Evolutionary conservation across 768 basidiomycete species (phyloP).

Genomic region (Clitopilus passeckerianus): DNA sequence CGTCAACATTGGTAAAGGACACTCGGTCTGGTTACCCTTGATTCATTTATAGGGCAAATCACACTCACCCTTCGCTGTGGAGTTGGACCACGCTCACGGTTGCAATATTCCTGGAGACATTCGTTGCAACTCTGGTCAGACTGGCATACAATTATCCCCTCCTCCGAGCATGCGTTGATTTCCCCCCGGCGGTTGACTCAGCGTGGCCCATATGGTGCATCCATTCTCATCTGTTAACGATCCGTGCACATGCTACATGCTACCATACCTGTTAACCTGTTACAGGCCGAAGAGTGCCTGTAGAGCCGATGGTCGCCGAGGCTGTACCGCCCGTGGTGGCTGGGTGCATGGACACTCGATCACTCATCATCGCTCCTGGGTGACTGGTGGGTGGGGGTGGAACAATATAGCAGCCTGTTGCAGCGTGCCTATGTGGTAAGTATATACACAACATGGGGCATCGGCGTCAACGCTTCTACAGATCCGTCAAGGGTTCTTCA

Average conservation of each 20-base stretch:
- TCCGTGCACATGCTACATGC: slow-evolving; percentile 5
- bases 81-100: not conserved
- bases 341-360: not conserved
- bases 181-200: not conserved
- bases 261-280: not conserved
- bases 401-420: not conserved
- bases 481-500: not conserved
- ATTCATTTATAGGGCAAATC: not conserved
- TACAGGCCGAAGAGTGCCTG: not conserved
- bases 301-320: not conserved
- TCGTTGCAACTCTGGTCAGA: not conserved
- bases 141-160: not conserved
- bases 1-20: not conserved
- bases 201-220: slow-evolving; percentile 9
- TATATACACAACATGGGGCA: not conserved
- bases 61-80: not conserved
- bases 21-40: not conserved
- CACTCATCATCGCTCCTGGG: not conserved
- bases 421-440: not conserved
- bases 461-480: not conserved
- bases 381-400: not conserved
- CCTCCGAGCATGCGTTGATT: not conserved
- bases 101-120: not conserved
- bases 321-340: not conserved
- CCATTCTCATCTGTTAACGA: slow-evolving; percentile 11